These are phyloP conservation scores for Aspergillus nanangensis DNA, from an alignment of 495 filamentous ascomycete genomes.

Conservation along the genomic window DNA sequence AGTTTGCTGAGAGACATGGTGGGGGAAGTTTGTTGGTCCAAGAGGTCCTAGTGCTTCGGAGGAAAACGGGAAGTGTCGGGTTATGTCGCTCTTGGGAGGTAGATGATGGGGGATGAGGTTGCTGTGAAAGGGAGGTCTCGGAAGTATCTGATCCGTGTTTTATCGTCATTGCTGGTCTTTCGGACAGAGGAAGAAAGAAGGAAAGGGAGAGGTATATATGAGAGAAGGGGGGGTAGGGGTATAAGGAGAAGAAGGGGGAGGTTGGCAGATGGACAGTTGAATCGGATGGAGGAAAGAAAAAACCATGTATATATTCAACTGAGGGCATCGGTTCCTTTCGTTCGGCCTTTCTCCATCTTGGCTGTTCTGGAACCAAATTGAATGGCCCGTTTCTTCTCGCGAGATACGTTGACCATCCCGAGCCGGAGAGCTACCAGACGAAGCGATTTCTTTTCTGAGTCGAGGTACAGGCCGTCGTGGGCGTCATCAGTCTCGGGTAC, in stretches of 20 bases:
- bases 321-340: slow-evolving; percentile 61
- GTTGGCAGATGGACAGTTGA: slow-evolving; percentile 2
- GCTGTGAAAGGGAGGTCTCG: slow-evolving; percentile 23
- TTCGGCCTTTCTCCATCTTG: slow-evolving; percentile 73
- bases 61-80: no score
- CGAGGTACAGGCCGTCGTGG: slow-evolving; percentile 33
- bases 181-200: no score
- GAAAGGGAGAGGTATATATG: no score
- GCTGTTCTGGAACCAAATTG: slow-evolving; percentile 85
- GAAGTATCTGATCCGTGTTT: slow-evolving; percentile 48
- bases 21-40: background rate
- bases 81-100: no score
- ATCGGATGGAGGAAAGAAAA: slow-evolving; percentile 2
- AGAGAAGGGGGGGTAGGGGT: background rate
- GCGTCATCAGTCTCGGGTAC: slow-evolving; percentile 11
- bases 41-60: background rate
- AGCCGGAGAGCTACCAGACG: slow-evolving; percentile 72
- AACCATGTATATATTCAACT: slow-evolving; percentile 17
- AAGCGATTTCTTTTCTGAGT: slow-evolving; percentile 77
- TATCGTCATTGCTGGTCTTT: slow-evolving; percentile 44
- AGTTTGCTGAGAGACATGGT: no score
- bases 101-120: slow-evolving; percentile 5
- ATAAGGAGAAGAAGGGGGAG: background rate
- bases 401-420: slow-evolving; percentile 63
- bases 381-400: slow-evolving; percentile 89